Evolutionary conservation across 768 basidiomycete species (phyloP).

Genomic region (Crepidotus variabilis): DNA sequence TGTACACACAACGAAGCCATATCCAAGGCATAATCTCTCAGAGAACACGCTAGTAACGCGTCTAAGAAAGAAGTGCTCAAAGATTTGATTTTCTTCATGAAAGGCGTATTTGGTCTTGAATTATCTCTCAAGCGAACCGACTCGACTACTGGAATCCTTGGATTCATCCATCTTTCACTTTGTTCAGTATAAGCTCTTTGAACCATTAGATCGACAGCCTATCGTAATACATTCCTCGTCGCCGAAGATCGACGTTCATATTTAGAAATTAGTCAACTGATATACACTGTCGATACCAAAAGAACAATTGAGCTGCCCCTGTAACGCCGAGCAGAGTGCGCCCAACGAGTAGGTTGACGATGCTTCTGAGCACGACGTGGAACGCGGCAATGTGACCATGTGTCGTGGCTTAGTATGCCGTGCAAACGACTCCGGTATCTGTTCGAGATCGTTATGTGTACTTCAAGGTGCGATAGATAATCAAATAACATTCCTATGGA

Average conservation of each 20-base stretch:
- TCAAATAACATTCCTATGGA: too few species aligned
- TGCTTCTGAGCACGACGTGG: background rate
- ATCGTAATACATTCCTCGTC: background rate
- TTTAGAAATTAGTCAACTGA: background rate
- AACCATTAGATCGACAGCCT: background rate
- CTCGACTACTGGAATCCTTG: background rate
- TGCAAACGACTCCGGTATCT: background rate
- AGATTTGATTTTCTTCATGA: background rate
- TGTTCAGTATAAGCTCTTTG: background rate
- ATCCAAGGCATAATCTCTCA: too few species aligned
- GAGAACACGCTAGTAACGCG: background rate
- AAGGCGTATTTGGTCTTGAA: background rate
- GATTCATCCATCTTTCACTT: background rate
- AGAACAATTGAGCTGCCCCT: background rate
- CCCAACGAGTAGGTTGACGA: background rate
- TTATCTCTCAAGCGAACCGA: background rate
- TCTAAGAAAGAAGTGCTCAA: background rate
- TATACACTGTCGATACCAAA: background rate
- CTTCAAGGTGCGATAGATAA: too few species aligned
- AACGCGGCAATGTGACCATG: background rate
- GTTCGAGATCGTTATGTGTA: too few species aligned
- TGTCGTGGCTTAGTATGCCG: background rate
- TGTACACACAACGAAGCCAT: too few species aligned
- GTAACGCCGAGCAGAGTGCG: background rate
- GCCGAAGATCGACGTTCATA: background rate